Evolutionary conservation across 257 asterid genomes (phyloP).

Genomic region (Nyctanthes arbortristis): DNA sequence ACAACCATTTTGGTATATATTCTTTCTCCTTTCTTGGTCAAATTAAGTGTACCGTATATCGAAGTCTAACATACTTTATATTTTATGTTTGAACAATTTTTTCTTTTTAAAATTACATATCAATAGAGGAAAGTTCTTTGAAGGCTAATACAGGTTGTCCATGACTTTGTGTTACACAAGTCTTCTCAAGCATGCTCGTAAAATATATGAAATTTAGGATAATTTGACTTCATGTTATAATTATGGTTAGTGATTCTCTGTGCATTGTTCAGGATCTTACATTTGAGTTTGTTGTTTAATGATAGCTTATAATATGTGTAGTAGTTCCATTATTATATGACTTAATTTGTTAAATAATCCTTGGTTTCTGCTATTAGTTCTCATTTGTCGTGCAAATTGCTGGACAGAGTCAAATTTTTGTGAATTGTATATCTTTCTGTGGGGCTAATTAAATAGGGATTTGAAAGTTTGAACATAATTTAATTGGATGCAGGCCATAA

Average conservation of each 20-base stretch:
- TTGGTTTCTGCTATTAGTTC: conserved; percentile 34
- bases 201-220: background rate
- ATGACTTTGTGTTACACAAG: background rate
- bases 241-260: background rate
- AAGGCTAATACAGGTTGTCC: conserved; percentile 16
- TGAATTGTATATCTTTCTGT: conserved; percentile 22
- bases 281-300: background rate
- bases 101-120: background rate
- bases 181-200: background rate
- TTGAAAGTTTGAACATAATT: conserved; percentile 37
- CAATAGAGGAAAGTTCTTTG: conserved; percentile 23
- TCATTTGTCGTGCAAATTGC: conserved; percentile 39
- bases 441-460: conserved; percentile 37
- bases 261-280: background rate
- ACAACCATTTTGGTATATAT: background rate
- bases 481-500: conserved; percentile 23
- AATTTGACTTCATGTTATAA: background rate
- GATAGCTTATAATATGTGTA: conserved; percentile 26
- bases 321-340: conserved; percentile 9
- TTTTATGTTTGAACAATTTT: background rate
- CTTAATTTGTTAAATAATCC: conserved; percentile 33
- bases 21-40: background rate
- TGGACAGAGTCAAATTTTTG: conserved; percentile 47
- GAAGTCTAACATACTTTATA: background rate
- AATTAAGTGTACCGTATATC: conserved; percentile 5